These are phyloP conservation scores for Botrytis squamosa DNA, from an alignment of 2,329 filamentous ascomycete genomes.

Conservation along the genomic window DNA sequence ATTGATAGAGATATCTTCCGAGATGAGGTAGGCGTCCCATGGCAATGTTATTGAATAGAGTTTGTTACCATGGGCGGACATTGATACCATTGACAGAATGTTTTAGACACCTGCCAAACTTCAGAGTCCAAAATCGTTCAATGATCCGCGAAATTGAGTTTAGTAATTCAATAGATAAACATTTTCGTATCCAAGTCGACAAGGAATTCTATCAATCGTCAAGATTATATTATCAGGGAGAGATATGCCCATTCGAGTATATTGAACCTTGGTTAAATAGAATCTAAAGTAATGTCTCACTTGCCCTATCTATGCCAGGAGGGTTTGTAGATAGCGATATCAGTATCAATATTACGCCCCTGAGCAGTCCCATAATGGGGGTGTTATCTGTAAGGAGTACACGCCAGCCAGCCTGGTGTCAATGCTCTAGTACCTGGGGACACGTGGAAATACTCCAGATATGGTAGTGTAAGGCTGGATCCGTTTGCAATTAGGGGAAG, in stretches of 20 bases:
- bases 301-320: slow-evolving; percentile 1
- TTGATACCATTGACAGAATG: neutral
- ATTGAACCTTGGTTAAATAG: slow-evolving; percentile 10
- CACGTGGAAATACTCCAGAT: neutral
- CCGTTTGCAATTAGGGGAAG: neutral
- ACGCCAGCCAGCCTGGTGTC: slow-evolving; percentile 16
- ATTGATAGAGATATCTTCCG: neutral
- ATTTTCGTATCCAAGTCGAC: neutral
- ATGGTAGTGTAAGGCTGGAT: neutral
- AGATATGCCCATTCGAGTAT: slow-evolving; percentile 8
- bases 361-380: neutral
- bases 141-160: neutral
- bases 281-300: neutral
- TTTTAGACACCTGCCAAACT: neutral
- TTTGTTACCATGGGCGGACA: neutral
- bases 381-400: neutral
- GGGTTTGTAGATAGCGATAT: slow-evolving; percentile 3
- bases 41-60: neutral
- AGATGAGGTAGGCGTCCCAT: neutral
- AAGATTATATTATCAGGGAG: slow-evolving; percentile 20
- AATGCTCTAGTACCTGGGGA: slow-evolving; percentile 11
- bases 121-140: neutral
- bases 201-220: slow-evolving; percentile 5
- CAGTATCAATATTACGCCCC: neutral
- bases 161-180: neutral